Evolutionary conservation across 176 grass and related monocot species (phyloP).

Genomic region (Musa schizocarpa): DNA sequence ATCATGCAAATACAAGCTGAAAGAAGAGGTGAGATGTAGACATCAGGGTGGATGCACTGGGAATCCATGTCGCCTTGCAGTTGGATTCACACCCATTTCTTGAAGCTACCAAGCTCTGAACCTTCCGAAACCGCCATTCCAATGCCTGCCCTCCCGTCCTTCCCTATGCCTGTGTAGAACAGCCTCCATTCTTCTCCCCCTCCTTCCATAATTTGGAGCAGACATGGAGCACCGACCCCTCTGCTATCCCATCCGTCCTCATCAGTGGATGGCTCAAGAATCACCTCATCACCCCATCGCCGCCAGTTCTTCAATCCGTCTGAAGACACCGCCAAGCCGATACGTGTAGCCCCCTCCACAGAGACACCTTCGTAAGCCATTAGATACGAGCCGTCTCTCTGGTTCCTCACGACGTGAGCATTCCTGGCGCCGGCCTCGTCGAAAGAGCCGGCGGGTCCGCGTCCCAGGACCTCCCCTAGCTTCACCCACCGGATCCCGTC

Average conservation of each 20-base stretch:
- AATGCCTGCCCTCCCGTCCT: constrained; percentile 37
- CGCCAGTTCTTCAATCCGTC: constrained; percentile 70
- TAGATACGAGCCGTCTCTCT: constrained; percentile 35
- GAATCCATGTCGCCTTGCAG: constrained; percentile 35
- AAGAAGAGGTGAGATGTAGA: background rate
- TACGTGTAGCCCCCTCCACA: constrained; percentile 30
- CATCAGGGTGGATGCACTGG: background rate
- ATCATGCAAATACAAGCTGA: background rate
- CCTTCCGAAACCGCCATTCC: constrained; percentile 68
- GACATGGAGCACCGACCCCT: constrained; percentile 51
- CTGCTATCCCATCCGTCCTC: constrained; percentile 50
- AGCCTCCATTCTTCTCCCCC: constrained; percentile 64
- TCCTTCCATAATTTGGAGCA: constrained; percentile 52
- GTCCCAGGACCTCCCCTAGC: constrained; percentile 46
- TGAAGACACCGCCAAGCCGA: constrained; percentile 56
- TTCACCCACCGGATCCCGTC: constrained; percentile 74
- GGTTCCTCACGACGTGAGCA: constrained; percentile 57
- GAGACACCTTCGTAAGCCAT: constrained; percentile 76
- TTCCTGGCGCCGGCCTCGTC: constrained; percentile 53
- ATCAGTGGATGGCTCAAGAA: constrained; percentile 33
- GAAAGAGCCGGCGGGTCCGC: constrained; percentile 40
- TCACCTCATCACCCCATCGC: constrained; percentile 36
- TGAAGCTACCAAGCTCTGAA: constrained; percentile 39
- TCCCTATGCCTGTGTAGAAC: constrained; percentile 56
- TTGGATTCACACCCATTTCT: constrained; percentile 49